Evolutionary conservation across 2,329 filamentous ascomycete genomes (phyloP), one percentile per base, ranked within the genome.

Genomic region (Cercospora janseana): DNA sequence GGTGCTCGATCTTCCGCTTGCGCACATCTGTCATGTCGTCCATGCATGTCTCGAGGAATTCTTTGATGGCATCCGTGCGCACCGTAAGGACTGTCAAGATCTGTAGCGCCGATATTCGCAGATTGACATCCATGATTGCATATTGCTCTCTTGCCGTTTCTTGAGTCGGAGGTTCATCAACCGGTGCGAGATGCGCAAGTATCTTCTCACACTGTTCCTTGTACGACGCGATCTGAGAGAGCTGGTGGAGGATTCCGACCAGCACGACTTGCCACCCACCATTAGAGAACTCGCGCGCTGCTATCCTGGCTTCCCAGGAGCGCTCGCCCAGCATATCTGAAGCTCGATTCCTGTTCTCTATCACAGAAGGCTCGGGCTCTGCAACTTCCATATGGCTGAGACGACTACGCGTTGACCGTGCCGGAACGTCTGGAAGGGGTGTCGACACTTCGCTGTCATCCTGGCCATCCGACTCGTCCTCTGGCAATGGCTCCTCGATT

Each of bases 1-100:
- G 92, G 70, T 83, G 86, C 58, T 95, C 88, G 54, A 96, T 95
- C 73, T 95, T 96, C 66, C 94, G 87, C 70, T 98, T 98, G 42
- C 93, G 85, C 64, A 94, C 89, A 47, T 84, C 82, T 1, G 93
- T 98, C 91, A 97, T 96, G 46, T 89, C 87, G 64, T 92, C 88
- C 57, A 87, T 89, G 71, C 91, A 95, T 56, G 92, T 86, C 60
- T 95, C 89, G 76, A 98, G 86, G 66, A 94, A 95, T 12, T 82
- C 85, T 46, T 92, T 85, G 59, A 97, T 81, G 2, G 87, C 84
- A 66, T 89, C 91, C 0, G 93, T 96, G 63, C 90, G 86, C 49
- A 91, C 79, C 2, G 88, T 91, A 54, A 97, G 76, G 75, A 92
- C 84, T 67, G 88, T 89, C 49, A 96, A 81, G 27, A 94, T 86